Conservation (phyloP, 345 rosid genomes). For the Eucalyptus globulus region DNA sequence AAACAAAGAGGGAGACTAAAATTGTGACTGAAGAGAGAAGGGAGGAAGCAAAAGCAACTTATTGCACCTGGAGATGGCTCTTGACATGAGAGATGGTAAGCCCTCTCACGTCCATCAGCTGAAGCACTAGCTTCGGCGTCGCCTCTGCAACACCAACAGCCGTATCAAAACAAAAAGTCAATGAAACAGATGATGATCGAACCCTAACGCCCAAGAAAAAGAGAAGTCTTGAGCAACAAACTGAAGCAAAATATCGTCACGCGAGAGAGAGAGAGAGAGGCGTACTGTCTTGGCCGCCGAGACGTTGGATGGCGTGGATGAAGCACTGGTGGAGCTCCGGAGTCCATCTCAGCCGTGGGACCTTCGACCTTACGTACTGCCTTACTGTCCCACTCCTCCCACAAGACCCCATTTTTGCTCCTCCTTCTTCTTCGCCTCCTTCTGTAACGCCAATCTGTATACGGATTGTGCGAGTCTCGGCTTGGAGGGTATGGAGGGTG, state of each 20-base stretch:
- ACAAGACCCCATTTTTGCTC: slow-evolving; percentile 45
- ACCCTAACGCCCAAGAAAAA: neutral
- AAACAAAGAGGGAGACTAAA: neutral
- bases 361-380: slow-evolving; percentile 81
- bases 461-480: neutral
- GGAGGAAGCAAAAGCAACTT: too few relatives aligned
- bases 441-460: neutral
- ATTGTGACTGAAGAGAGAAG: neutral
- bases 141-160: slow-evolving; percentile 36
- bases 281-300: slow-evolving; percentile 87
- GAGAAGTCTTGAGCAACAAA: neutral
- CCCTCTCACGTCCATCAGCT: slow-evolving; percentile 94
- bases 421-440: neutral
- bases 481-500: neutral
- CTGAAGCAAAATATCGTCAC: neutral
- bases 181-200: neutral
- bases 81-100: slow-evolving; percentile 97
- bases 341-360: slow-evolving; percentile 94
- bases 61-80: slow-evolving; percentile 86
- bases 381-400: slow-evolving; percentile 78
- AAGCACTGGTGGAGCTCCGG: slow-evolving; percentile 94
- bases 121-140: slow-evolving; percentile 93
- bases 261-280: neutral
- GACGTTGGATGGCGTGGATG: slow-evolving; percentile 76
- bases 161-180: neutral